phyloP scores from a whole-genome alignment of 495 filamentous ascomycete species.

The Penicillium tannophilum region DNA sequence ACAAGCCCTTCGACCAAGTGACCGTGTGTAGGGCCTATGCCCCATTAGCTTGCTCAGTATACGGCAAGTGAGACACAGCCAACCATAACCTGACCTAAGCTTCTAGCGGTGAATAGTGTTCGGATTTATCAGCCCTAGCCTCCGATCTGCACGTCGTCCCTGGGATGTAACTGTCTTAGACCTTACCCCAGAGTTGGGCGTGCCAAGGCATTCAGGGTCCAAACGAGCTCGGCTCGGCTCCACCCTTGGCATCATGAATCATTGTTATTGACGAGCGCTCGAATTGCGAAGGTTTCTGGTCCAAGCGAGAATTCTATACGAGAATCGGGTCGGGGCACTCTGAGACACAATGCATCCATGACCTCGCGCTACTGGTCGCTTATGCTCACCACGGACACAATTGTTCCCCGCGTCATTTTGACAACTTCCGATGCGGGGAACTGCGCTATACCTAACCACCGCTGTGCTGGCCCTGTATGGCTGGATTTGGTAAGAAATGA shows the following conservation, averaged over 20 bases:
- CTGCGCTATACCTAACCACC: background rate
- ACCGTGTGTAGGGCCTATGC: background rate
- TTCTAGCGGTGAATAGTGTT: conserved; percentile 10
- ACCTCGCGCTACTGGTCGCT: background rate
- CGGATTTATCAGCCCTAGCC: background rate
- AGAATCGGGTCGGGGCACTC: conserved; percentile 10
- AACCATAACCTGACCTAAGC: conserved; percentile 10
- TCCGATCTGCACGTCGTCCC: conserved; percentile 6
- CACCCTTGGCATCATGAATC: conserved; percentile 9
- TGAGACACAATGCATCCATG: conserved; percentile 13
- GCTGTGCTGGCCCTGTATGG: background rate
- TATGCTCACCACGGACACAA: background rate
- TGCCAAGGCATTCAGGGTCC: conserved; percentile 10
- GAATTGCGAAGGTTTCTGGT: background rate
- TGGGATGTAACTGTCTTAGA: conserved; percentile 38
- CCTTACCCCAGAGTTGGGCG: conserved; percentile 15
- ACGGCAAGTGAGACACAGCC: conserved; percentile 16
- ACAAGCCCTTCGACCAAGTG: background rate
- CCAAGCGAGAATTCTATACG: conserved; percentile 6
- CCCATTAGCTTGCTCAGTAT: background rate
- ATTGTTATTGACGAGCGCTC: background rate
- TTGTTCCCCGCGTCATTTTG: background rate
- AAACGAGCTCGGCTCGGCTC: background rate
- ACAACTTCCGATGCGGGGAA: background rate
- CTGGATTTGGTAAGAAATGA: background rate